phyloP scores from a whole-genome alignment of 352 stramenopile genomes.

The Globisporangium middletonii region DNA sequence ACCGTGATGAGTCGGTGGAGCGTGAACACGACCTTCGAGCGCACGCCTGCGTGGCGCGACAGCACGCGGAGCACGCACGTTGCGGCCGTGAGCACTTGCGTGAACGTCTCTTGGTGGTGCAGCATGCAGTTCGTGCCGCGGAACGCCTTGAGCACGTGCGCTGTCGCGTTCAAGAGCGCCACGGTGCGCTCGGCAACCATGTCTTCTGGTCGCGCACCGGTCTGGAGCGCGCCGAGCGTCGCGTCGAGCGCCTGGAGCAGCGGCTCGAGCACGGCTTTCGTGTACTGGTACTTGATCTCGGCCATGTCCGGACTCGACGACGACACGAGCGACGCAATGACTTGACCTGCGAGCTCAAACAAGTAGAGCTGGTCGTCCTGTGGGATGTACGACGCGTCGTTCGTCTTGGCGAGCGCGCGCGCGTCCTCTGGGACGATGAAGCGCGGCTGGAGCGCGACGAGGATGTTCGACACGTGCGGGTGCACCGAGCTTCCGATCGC shows the following conservation, averaged over 20 bases:
- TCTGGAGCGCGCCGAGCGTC: constrained; percentile 31
- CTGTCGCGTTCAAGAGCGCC: constrained; percentile 68
- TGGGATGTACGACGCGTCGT: constrained; percentile 46
- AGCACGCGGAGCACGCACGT: constrained; percentile 55
- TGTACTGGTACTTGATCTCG: constrained; percentile 74
- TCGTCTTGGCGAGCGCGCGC: constrained; percentile 25
- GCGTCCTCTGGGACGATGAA: constrained; percentile 47
- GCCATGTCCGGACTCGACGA: constrained; percentile 26
- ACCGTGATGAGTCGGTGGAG: constrained; percentile 73
- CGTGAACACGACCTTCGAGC: constrained; percentile 78
- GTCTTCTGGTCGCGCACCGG: constrained; percentile 26
- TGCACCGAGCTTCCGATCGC: constrained; percentile 55
- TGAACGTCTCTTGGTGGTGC: constrained; percentile 75
- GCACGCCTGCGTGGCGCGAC: constrained; percentile 38
- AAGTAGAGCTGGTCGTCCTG: constrained; percentile 82
- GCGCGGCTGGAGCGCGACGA: constrained; percentile 57
- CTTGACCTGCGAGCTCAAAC: constrained; percentile 79
- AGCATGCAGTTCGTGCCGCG: constrained; percentile 64
- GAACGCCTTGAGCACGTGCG: constrained; percentile 80
- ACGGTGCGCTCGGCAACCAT: constrained; percentile 45
- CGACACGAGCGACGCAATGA: constrained; percentile 59
- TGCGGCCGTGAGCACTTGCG: constrained; percentile 56
- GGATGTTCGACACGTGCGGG: constrained; percentile 70
- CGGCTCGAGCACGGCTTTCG: constrained; percentile 64
- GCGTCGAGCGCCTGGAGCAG: constrained; percentile 56